phyloP scores from a whole-genome alignment of 192 early-diverging fungal species.

The Thoreauomyces humboldtii region DNA sequence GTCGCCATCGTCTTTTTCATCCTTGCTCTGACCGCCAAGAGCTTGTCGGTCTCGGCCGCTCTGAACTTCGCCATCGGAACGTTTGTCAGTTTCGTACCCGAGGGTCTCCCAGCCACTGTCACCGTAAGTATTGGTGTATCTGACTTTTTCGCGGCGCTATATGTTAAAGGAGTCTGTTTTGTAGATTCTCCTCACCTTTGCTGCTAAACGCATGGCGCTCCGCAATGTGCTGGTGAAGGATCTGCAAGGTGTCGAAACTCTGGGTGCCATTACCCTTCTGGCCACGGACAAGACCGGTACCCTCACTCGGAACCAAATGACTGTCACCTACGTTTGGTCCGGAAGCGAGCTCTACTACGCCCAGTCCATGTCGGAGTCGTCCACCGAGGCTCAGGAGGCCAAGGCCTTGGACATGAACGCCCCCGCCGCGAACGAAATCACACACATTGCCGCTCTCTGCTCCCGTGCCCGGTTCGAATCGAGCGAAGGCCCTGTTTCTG shows the following conservation, averaged over 20 bases:
- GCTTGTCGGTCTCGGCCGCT: conserved; percentile 22
- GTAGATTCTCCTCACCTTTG: conserved; percentile 82
- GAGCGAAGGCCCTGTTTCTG: conserved; percentile 77
- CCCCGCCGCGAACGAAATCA: conserved; percentile 70
- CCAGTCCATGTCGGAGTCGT: conserved; percentile 1
- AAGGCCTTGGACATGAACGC: conserved; percentile 38
- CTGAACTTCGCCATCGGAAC: conserved; percentile 84
- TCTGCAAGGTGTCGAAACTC: conserved; percentile 92
- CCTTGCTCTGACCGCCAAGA: conserved; percentile 64
- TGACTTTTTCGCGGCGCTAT: no score
- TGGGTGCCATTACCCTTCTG: conserved; percentile 93
- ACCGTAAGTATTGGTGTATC: conserved; percentile 42
- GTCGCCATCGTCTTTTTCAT: conserved; percentile 84
- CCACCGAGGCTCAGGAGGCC: conserved; percentile 26
- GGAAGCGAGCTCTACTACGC: conserved; percentile 62
- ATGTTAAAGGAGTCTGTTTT: neutral
- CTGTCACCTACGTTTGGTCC: conserved; percentile 88
- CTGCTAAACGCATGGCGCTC: conserved; percentile 90
- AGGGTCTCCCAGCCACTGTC: conserved; percentile 92
- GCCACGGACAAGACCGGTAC: conserved; percentile 99
- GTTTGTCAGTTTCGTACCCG: conserved; percentile 83
- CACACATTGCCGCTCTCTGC: conserved; percentile 79
- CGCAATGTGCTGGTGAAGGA: conserved; percentile 94
- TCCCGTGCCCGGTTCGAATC: conserved; percentile 86
- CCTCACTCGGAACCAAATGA: conserved; percentile 96